Base-by-base conservation (phyloP, 441 rosid genomes). In the Sinapis alba region DNA sequence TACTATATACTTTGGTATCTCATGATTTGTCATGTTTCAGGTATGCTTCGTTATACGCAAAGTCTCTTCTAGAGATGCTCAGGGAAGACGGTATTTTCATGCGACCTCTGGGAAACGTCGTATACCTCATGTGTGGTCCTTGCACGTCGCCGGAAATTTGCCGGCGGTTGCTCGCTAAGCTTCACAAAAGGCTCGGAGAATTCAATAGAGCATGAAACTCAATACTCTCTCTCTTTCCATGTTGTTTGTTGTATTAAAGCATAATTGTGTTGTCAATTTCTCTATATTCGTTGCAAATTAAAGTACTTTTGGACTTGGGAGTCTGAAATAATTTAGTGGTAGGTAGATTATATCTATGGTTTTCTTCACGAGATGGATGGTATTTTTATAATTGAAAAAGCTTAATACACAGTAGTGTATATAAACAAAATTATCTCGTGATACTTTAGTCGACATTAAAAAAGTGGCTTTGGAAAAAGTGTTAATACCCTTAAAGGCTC, bases 91-190 rank as follows among this genome's bases (percentile, higher is more conserved):
- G 97, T 9, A 71, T 96, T 59, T 88, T 88, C 88, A 80, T 62
- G 83, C 87, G 98, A 30, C 97, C 98, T 56, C 84, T 96, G 12
- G 99, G 99, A 27, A 90, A 90, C 83, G 97, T 93, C 24, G 80
- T 96, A 20, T 96, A 96, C 77, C 83, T 96, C 74, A 87, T 96
- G 88, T 89, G 93, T 67, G 94, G 97, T 1, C 98, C 99, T 58
- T 91, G 95, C 72, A 90, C 97, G 2, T 73, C 94, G 47, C 90
- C 97, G 5, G 82, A 84, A 23, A 73, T 71, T 65, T 92, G 99
- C 88, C 59, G 34, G 11, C 83, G 57, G 62, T 84, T 87, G 10
- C 96, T 96, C 28, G 4, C 78, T 81, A 90, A 87, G 65, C 89
- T 96, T 70, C 69, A 83, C 65, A 72, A 32, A 65, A 81, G 90